Evolutionary conservation across 257 asterid genomes (phyloP).

Genomic region (Solanum chiquidenum): DNA sequence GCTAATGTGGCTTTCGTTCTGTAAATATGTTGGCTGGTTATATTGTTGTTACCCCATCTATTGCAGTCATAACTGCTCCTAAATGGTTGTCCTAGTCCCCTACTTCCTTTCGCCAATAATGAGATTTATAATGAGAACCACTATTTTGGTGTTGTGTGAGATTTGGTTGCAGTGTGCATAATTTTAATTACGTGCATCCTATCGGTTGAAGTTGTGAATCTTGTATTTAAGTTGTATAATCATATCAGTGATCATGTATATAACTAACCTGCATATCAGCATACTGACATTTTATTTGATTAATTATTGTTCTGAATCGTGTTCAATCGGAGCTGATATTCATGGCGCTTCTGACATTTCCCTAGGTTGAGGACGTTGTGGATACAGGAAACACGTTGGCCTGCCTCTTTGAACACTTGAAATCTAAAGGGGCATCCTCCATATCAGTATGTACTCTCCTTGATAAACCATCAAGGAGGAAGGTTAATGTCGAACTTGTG

Average conservation of each 20-base stretch:
- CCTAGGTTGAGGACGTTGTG: constrained; percentile 87
- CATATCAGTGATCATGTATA: background rate
- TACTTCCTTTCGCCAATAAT: background rate
- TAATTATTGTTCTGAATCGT: background rate
- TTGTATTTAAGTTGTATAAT: background rate
- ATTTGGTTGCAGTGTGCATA: background rate
- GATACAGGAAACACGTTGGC: constrained; percentile 79
- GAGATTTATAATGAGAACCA: background rate
- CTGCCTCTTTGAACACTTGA: constrained; percentile 61
- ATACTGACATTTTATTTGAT: background rate
- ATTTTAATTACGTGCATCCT: background rate
- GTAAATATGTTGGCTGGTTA: background rate
- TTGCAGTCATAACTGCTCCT: background rate
- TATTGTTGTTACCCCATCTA: background rate
- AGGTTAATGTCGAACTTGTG: constrained; percentile 49
- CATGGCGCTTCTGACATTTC: background rate
- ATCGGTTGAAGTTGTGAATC: background rate
- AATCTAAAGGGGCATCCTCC: constrained; percentile 70
- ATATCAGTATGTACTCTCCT: constrained; percentile 79
- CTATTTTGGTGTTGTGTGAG: background rate
- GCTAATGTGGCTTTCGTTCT: background rate
- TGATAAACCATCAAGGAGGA: constrained; percentile 61
- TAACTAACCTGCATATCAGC: background rate
- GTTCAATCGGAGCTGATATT: background rate
- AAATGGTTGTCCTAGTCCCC: background rate